Evolutionary conservation across 352 stramenopile species (phyloP).

Genomic region (Phytopythium montanum): DNA sequence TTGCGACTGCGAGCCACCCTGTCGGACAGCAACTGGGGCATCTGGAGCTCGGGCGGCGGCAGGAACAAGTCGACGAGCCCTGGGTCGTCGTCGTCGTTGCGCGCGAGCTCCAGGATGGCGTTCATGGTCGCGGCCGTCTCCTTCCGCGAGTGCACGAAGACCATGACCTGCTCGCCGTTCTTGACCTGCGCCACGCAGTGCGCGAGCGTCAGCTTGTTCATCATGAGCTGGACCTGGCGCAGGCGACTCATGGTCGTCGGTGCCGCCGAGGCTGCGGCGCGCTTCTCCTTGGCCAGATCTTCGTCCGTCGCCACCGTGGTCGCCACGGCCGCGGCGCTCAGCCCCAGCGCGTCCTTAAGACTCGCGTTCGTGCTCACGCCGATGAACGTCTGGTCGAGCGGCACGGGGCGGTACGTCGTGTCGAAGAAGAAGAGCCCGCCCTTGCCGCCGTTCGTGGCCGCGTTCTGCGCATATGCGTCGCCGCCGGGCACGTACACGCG

Average conservation of each 20-base stretch:
- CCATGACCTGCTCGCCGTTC: conserved; percentile 93
- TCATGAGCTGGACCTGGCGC: conserved; percentile 68
- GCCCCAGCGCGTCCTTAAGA: conserved; percentile 55
- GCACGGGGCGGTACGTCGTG: conserved; percentile 96
- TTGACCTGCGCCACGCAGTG: conserved; percentile 69
- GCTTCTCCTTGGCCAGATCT: conserved; percentile 40
- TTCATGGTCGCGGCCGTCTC: conserved; percentile 96
- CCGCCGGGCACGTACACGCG: conserved; percentile 84
- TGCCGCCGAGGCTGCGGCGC: conserved; percentile 11
- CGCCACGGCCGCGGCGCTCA: conserved; percentile 43
- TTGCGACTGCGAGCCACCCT: conserved; percentile 93
- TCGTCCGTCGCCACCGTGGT: conserved; percentile 45
- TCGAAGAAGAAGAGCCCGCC: conserved; percentile 98
- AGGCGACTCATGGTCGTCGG: conserved; percentile 48
- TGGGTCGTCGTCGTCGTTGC: conserved; percentile 55
- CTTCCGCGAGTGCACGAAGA: conserved; percentile 99
- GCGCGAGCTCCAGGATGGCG: conserved; percentile 89
- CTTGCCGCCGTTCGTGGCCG: conserved; percentile 64
- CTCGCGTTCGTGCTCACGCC: conserved; percentile 87
- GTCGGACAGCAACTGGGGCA: conserved; percentile 53
- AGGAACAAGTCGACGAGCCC: conserved; percentile 55
- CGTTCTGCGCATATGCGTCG: conserved; percentile 51
- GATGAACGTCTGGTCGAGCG: conserved; percentile 98
- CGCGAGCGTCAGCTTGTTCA: conserved; percentile 81
- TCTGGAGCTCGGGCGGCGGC: conserved; percentile 46